A percentile compares a stretch with the other conserved stretches of the same genome.
phyloP scores from a whole-genome alignment of 192 early-diverging fungal species.

The Fimicolochytrium jonesii region DNA sequence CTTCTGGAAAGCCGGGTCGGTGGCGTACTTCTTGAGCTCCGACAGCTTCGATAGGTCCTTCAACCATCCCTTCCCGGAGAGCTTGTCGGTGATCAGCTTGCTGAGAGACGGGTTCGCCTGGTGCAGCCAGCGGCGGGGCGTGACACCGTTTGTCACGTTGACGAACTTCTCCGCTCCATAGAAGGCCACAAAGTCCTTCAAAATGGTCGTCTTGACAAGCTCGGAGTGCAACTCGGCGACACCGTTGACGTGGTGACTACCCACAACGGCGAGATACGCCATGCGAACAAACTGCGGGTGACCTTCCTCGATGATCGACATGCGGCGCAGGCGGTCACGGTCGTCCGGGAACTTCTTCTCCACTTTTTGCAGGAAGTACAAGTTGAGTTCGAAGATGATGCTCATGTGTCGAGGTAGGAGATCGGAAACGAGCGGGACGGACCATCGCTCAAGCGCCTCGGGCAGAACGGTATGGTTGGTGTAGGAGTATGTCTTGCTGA shows the following conservation, averaged over 20 bases:
- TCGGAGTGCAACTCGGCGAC: slow-evolving; percentile 71
- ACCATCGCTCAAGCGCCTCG: slow-evolving; percentile 97
- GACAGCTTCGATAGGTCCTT: slow-evolving; percentile 61
- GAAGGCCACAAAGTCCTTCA: slow-evolving; percentile 85
- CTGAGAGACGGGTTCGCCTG: slow-evolving; percentile 90
- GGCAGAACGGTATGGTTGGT: slow-evolving; percentile 99
- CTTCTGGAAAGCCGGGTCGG: slow-evolving; percentile 69
- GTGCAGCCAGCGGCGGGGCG: slow-evolving; percentile 91
- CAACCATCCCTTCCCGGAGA: slow-evolving; percentile 74
- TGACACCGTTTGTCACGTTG: slow-evolving; percentile 98
- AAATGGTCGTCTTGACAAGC: slow-evolving; percentile 55
- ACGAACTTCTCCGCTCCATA: slow-evolving; percentile 85
- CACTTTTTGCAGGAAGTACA: slow-evolving; percentile 94
- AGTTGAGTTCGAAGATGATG: slow-evolving; percentile 98
- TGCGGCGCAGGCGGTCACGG: slow-evolving; percentile 48
- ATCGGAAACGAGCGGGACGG: slow-evolving; percentile 88
- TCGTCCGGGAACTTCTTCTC: slow-evolving; percentile 83
- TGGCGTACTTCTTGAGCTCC: slow-evolving; percentile 57
- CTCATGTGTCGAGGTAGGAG: slow-evolving; percentile 95
- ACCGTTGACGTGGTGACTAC: slow-evolving; percentile 94
- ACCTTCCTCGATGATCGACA: slow-evolving; percentile 80
- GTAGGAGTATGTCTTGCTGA: slow-evolving; percentile 87
- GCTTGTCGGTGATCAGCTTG: slow-evolving; percentile 72
- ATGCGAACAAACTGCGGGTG: slow-evolving; percentile 92
- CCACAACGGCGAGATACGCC: slow-evolving; percentile 93